A percentile compares a stretch with the other conserved stretches of the same genome.
These are phyloP conservation scores for Fraxinus platypoda DNA, from an alignment of 305 asterid species.

Conservation along the genomic window DNA sequence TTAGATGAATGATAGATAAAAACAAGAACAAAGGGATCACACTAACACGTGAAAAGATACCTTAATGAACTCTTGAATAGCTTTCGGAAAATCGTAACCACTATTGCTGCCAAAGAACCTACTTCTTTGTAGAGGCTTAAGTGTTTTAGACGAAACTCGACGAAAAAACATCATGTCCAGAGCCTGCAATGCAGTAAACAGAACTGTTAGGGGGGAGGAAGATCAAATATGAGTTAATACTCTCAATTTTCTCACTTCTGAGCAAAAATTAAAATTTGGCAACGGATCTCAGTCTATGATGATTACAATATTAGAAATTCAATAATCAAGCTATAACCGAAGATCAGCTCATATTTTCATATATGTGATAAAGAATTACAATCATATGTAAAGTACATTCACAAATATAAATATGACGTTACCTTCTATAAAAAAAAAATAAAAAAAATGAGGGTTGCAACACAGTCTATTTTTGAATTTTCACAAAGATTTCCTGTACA, in stretches of 20 bases:
- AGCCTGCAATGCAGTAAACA: slow-evolving; percentile 14
- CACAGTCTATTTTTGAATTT: background rate
- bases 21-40: background rate
- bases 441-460: background rate
- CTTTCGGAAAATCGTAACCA: slow-evolving; percentile 47
- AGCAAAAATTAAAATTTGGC: background rate
- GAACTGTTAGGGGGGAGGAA: background rate
- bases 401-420: background rate
- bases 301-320: background rate
- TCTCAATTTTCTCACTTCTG: slow-evolving; percentile 8
- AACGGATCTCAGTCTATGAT: background rate
- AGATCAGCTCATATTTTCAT: background rate
- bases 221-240: background rate
- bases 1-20: background rate
- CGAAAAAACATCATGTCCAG: slow-evolving; percentile 45
- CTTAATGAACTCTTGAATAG: slow-evolving; percentile 75
- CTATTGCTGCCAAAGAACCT: slow-evolving; percentile 49
- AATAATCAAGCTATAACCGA: background rate
- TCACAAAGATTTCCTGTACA: background rate
- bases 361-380: background rate
- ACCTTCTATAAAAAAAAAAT: background rate
- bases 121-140: slow-evolving; percentile 32
- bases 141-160: slow-evolving; percentile 31
- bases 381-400: background rate
- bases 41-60: slow-evolving; percentile 26